Percentiles rank a stretch among this genome's conserved stretches.
These are phyloP conservation scores for Cystobasidiaceae sp. DNA, from an alignment of 1,284 basidiomycete genomes.

Conservation along the genomic window DNA sequence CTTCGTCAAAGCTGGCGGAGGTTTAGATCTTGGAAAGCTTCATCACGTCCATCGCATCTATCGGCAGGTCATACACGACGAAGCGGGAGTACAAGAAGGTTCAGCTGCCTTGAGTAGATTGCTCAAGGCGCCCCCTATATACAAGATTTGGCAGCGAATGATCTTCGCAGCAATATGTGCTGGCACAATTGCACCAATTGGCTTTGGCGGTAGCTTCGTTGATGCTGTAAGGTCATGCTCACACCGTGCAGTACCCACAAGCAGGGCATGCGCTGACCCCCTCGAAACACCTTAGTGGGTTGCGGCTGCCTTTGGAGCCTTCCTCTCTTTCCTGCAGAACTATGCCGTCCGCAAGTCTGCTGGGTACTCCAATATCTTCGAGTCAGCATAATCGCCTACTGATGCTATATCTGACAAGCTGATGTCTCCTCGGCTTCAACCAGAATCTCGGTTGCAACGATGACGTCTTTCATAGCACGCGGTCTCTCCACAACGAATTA, in stretches of 20 bases:
- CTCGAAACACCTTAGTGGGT: conserved; percentile 56
- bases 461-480: conserved; percentile 73
- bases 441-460: conserved; percentile 73
- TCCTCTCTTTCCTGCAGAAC: conserved; percentile 68
- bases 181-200: conserved; percentile 61
- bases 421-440: too few species aligned
- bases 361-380: conserved; percentile 81
- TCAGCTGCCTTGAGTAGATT: conserved; percentile 58
- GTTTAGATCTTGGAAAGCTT: conserved; percentile 65
- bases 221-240: conserved; percentile 53
- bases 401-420: too few species aligned
- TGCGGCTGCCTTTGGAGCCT: conserved; percentile 62
- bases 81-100: conserved; percentile 61
- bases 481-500: conserved; percentile 65
- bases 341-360: conserved; percentile 70
- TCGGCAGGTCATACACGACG: conserved; percentile 69
- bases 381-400: conserved; percentile 66
- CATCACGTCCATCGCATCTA: conserved; percentile 69
- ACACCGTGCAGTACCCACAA: background rate
- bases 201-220: conserved; percentile 70
- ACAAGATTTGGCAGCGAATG: conserved; percentile 53
- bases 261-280: too few species aligned
- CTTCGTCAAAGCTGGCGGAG: conserved; percentile 68
- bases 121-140: conserved; percentile 52
- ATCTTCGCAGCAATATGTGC: conserved; percentile 62